phyloP scores from a whole-genome alignment of 2,329 filamentous ascomycete species.

The Penicillium sp. region DNA sequence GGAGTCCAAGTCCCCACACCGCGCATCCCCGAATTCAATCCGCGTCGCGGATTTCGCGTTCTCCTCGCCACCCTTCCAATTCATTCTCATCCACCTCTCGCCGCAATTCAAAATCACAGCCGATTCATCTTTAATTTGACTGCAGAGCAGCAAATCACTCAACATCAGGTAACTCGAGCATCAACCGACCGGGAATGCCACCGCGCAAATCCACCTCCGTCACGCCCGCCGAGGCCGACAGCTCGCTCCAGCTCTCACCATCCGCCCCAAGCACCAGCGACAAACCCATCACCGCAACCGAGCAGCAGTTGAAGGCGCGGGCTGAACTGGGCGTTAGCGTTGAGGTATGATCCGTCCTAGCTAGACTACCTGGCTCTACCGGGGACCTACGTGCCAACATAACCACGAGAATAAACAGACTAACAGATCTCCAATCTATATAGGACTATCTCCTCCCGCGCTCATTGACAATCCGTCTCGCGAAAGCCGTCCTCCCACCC shows the following conservation, averaged over 20 bases:
- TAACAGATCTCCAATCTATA: too few species aligned
- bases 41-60: conserved; percentile 22
- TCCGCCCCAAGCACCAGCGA: conserved; percentile 14
- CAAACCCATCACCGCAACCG: conserved; percentile 31
- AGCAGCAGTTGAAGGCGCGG: conserved; percentile 37
- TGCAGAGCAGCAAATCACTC: neutral
- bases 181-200: conserved; percentile 19
- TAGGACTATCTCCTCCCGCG: conserved; percentile 60
- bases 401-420: too few species aligned
- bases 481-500: conserved; percentile 57
- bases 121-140: too few species aligned
- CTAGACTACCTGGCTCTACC: too few species aligned
- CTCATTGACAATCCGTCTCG: conserved; percentile 56
- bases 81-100: neutral
- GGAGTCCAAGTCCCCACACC: conserved; percentile 9
- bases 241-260: conserved; percentile 15
- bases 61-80: conserved; percentile 5
- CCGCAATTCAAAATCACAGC: neutral
- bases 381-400: too few species aligned
- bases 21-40: conserved; percentile 4
- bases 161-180: neutral
- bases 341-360: conserved; percentile 28
- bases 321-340: conserved; percentile 37
- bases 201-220: conserved; percentile 36
- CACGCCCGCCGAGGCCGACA: conserved; percentile 20